A percentile compares a stretch with the other conserved stretches of the same genome.
Evolutionary conservation across 768 basidiomycete genomes (phyloP).

Genomic region (Pulveroboletus sp.): DNA sequence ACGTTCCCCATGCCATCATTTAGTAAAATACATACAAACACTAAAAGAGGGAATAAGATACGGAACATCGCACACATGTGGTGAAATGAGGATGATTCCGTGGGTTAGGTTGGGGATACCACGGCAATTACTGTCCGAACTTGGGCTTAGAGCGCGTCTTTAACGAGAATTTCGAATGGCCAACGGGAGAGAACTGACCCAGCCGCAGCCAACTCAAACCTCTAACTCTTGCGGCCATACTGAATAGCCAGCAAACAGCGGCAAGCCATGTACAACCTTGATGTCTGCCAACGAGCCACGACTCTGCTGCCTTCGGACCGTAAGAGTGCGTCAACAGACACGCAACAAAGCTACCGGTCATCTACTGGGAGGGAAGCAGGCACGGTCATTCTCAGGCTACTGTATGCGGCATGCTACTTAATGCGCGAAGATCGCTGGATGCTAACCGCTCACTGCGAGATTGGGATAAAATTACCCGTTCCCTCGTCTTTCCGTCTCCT

Average conservation of each 20-base stretch:
- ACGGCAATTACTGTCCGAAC: constrained; percentile 12
- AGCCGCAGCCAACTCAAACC: neutral
- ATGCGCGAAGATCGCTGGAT: constrained; percentile 29
- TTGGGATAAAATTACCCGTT: constrained; percentile 30
- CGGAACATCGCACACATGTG: no score
- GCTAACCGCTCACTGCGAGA: constrained; percentile 33
- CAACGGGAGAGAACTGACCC: constrained; percentile 12
- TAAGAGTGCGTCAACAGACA: constrained; percentile 25
- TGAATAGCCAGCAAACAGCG: constrained; percentile 1
- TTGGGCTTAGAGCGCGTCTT: constrained; percentile 4
- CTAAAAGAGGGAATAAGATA: no score
- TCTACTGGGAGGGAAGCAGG: constrained; percentile 12
- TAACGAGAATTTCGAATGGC: constrained; percentile 4
- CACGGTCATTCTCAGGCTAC: constrained; percentile 26
- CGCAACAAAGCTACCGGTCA: constrained; percentile 18
- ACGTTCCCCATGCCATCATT: no score
- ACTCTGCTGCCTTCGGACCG: constrained; percentile 27
- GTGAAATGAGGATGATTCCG: constrained; percentile 18
- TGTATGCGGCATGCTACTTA: constrained; percentile 31
- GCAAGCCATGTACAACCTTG: constrained; percentile 23
- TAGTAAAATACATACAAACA: no score
- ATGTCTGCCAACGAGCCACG: constrained; percentile 29
- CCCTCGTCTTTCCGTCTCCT: constrained; percentile 51
- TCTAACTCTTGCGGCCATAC: constrained; percentile 10
- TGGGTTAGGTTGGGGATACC: constrained; percentile 17